Base-by-base conservation (phyloP, 495 filamentous ascomycete species). In the Aspergillus leporis region DNA sequence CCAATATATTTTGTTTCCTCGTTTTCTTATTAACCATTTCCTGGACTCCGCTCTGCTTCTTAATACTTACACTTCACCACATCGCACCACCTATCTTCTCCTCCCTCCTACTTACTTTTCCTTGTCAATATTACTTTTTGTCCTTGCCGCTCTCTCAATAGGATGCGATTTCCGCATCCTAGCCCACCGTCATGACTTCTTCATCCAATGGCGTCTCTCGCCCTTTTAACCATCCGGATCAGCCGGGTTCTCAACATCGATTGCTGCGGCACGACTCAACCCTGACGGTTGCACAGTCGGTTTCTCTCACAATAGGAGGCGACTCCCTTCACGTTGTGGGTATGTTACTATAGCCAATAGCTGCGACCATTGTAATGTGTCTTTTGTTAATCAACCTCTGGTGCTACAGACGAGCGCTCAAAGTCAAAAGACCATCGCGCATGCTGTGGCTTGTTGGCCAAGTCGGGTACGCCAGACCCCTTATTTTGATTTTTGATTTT, bases 281-380 rank as follows among this genome's bases (percentile, higher is more conserved):
- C 9, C 68, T 88, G 53, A 70, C 75, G 22, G 79, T 87, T 34
- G 86, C 81, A 64, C 78, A 81, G 53, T 79, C 81, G 61, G 83
- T 85, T 16, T 84, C 83, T 2, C 69, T 90, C 57, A 87, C 83
- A 9, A 70, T 90, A 30, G 81, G 80, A n/a, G 83, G 81, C 0
- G 85, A 89, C 61, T 83, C 84, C 32, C 76, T 90, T 47, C 75
- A 87, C 56, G 76, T 90, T 12, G 70, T 85, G n/a, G 85, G 86
- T 87, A 78, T 55, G 73, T 64, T 21, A 16, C 38, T 21, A 40
- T 56, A 4, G 16, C 58, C 50, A 46, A 50, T 46, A 16, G 10
- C 41, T 46, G 46, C 31, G 40, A 19, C 55, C 60, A 18, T 28
- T 19, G 19, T n/a, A 47, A 18, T 13, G 32, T n/a, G 43, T 47